Evolutionary conservation across 441 rosid species (phyloP), one percentile per base, ranked within the genome.

Genomic region (Metrosideros polymorpha): DNA sequence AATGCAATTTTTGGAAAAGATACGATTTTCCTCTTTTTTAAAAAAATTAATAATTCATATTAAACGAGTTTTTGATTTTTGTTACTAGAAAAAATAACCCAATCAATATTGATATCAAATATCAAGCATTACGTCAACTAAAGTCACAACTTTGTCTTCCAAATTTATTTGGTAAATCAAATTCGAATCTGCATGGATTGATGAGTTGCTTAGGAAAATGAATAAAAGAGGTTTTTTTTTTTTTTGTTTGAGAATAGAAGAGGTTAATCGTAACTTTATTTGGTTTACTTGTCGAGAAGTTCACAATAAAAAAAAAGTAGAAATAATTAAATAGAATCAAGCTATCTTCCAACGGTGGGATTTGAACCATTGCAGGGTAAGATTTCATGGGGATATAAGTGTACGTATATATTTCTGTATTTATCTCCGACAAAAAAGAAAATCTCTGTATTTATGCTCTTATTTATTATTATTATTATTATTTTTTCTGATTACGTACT

Each of bases 251-350:
- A n/a, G n/a, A 17, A 30, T 7, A 61, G 7, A 61, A 30, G 10
- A 4, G 0, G 10, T 30, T 30, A 3, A 4, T 17, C 0, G 0
- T 30, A 17, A 5, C 24, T 61, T 1, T 17, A 7, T 3, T 17
- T 7, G 39, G 3, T 30, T 29, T 10, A 15, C 9, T 29, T 2
- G 0, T 3, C 1, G 1, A 14, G 3, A 18, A 59, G 22, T 29
- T 1, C 32, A 15, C 3, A 1, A 15, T 29, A 6, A 8, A 29
- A 29, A 49, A 49, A 29, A 59, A 59, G 1, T 0, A 29, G 10
- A 15, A 29, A 59, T 0, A 15, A 59, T 29, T 3, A 12, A 56
- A 4, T 0, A 15, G 10, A 15, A 52, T 19, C 55, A 6, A 18
- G 8, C 55, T 2, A 18, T 52, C 51, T 15, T 15, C 7, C 7